Evolutionary conservation across 768 basidiomycete species (phyloP).

Genomic region (Podaxis sp.): DNA sequence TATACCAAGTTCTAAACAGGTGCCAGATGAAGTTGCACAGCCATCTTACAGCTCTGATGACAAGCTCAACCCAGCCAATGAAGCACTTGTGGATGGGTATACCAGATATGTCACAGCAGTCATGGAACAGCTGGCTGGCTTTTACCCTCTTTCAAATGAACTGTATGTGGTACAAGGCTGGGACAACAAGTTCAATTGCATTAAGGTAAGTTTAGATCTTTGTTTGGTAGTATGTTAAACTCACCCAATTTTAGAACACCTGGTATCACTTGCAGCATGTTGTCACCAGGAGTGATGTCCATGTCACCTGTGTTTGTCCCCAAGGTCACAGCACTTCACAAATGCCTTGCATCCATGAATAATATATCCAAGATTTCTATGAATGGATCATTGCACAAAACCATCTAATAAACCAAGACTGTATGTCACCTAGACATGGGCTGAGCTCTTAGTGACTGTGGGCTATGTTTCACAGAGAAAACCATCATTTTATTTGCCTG

Average conservation of each 20-base stretch:
- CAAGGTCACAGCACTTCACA: background rate
- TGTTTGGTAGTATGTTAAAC: background rate
- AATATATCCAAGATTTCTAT: background rate
- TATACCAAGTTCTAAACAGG: background rate
- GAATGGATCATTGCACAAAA: background rate
- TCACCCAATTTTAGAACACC: background rate
- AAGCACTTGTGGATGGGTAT: background rate
- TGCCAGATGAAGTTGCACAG: background rate
- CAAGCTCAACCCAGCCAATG: background rate
- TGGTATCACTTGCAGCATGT: background rate
- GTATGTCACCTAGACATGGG: background rate
- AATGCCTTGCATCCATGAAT: background rate
- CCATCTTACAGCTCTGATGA: background rate
- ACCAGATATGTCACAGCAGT: background rate
- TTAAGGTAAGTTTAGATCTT: background rate
- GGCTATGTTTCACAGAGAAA: background rate
- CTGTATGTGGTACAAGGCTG: background rate
- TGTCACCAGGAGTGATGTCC: background rate
- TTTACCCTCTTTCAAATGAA: background rate
- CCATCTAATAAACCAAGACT: background rate
- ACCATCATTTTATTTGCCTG: background rate
- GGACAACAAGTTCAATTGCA: background rate
- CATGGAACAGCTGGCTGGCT: background rate
- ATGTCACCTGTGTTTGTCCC: background rate
- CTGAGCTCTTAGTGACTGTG: background rate